Percentiles rank a stretch among this genome's conserved stretches.
These are phyloP conservation scores for Pelargonium australe DNA, from an alignment of 441 rosid species.

Conservation along the genomic window DNA sequence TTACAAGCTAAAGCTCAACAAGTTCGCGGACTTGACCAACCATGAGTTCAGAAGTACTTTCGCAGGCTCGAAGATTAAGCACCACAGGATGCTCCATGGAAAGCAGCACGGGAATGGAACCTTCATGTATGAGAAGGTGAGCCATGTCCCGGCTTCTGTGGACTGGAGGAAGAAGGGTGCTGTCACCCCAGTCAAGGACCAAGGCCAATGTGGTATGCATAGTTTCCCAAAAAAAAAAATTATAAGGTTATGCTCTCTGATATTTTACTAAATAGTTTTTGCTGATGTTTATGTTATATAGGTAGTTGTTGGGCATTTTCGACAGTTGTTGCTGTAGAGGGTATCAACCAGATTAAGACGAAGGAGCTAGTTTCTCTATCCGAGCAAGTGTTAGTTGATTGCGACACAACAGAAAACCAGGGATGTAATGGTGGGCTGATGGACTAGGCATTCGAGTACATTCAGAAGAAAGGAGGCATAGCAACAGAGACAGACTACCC, in stretches of 20 bases:
- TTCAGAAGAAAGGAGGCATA: constrained; percentile 56
- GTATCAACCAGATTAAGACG: not conserved
- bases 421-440: constrained; percentile 85
- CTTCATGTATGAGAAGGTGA: constrained; percentile 54
- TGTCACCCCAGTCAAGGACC: constrained; percentile 65
- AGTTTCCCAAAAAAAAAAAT: not conserved
- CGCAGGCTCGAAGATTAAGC: constrained; percentile 66
- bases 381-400: constrained; percentile 22
- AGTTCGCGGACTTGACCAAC: constrained; percentile 77
- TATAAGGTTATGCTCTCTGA: not conserved
- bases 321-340: not conserved
- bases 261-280: not conserved
- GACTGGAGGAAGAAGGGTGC: constrained; percentile 83
- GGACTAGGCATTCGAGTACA: constrained; percentile 76
- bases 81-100: constrained; percentile 55
- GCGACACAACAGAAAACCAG: constrained; percentile 60
- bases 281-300: not conserved
- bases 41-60: constrained; percentile 54
- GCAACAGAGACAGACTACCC: constrained; percentile 59
- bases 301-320: constrained; percentile 1
- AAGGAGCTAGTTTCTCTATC: not conserved
- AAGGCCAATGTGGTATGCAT: constrained; percentile 71
- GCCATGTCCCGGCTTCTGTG: constrained; percentile 33
- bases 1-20: constrained; percentile 77
- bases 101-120: constrained; percentile 28